Base-by-base conservation (phyloP, 2,329 filamentous ascomycete genomes). In the Huntiella bhutanensis region DNA sequence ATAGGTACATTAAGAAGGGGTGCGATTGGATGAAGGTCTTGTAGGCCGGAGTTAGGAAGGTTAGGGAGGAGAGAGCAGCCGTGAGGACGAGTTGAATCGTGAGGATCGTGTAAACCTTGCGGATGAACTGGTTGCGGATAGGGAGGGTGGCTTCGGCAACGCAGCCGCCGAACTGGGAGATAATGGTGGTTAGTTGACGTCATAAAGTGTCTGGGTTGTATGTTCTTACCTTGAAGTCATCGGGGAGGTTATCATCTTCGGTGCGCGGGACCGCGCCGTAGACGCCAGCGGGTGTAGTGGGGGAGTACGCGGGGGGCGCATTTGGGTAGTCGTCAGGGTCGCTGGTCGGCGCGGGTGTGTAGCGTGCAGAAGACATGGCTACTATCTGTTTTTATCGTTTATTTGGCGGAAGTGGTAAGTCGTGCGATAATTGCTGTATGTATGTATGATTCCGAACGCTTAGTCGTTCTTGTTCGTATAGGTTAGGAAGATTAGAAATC, bases 51-150 rank as follows among this genome's bases (percentile, higher is more conserved):
- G 75, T 92, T 64, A 84, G 82, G 71, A 96, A 96, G 54, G 82
- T 91, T 55, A 95, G 64, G 51, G 79, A 74, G 65, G 82, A 86
- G 54, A 96, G 70, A 51, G 73, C 71, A 34, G 80, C 81, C 5
- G 91, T 98, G 49, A 80, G 76, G 58, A 96, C 68, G 46, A 98
- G 77, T 62, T 98, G 91, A 44, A 85, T 77, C n/a, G 91, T 93
- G 65, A 98, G 71, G 63, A 98, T 98, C 49, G 86, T 81, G 66
- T 98, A 98, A 59, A 98, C 91, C 70, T 96, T 96, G 64, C 87
- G 80, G 56, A 94, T 72, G 63, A 95, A 98, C 64, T 91, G 83
- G 77, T 95, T 93, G 55, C 88, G 82, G 59, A 98, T 94, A 57
- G 93, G 86, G 58, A 96, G 70, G 15, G 87, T 93, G 41, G 84